These are phyloP conservation scores for Stachybotrys chartarum DNA, from an alignment of 2,329 filamentous ascomycete genomes.

Conservation along the genomic window DNA sequence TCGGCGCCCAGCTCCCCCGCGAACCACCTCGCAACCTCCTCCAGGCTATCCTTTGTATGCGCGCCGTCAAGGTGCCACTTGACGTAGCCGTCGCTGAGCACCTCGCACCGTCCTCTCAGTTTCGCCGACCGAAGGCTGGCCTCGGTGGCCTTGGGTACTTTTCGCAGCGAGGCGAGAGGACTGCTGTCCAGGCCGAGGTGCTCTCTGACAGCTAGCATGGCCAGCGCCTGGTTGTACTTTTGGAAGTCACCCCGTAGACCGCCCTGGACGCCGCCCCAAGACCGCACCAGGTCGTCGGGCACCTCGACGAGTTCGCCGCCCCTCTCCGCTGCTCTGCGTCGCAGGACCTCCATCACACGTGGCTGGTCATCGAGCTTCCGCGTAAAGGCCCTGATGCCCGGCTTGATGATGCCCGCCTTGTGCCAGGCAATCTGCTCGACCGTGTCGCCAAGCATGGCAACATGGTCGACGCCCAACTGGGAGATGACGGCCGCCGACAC, in stretches of 20 bases:
- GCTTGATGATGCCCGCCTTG: constrained; percentile 82
- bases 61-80: constrained; percentile 83
- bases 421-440: constrained; percentile 83
- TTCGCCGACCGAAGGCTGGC: constrained; percentile 59
- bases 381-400: constrained; percentile 35
- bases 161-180: constrained; percentile 12
- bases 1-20: constrained; percentile 34
- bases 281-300: constrained; percentile 25
- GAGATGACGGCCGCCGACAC: constrained; percentile 69
- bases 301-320: constrained; percentile 35
- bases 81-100: constrained; percentile 42
- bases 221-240: constrained; percentile 52
- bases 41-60: constrained; percentile 79
- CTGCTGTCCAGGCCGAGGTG: constrained; percentile 37
- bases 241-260: constrained; percentile 45
- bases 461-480: constrained; percentile 80
- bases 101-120: constrained; percentile 73
- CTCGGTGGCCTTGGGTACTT: constrained; percentile 40
- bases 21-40: constrained; percentile 73
- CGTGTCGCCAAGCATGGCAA: constrained; percentile 70
- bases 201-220: constrained; percentile 46
- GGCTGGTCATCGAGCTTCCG: constrained; percentile 18
- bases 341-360: constrained; percentile 45
- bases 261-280: constrained; percentile 34
- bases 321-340: constrained; percentile 52